A percentile compares a stretch with the other conserved stretches of the same genome.
phyloP scores from a whole-genome alignment of 345 rosid species.

The Cardamine chenopodiifolia region DNA sequence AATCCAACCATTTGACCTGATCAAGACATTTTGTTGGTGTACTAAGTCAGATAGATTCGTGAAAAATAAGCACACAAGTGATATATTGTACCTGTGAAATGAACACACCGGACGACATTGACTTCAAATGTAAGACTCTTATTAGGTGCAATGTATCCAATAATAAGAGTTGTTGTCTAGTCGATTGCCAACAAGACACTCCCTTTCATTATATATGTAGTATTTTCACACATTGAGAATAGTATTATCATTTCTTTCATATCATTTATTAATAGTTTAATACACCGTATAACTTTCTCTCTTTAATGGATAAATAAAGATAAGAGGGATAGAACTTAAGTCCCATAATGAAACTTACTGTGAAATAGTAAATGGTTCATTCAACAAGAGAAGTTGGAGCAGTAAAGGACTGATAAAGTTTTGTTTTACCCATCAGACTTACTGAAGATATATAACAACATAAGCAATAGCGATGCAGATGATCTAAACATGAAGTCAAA shows the following conservation, averaged over 20 bases:
- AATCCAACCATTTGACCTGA: slow-evolving; percentile 10
- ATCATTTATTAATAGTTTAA: neutral
- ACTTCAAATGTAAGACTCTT: neutral
- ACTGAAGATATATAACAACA: slow-evolving; percentile 4
- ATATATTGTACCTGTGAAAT: neutral
- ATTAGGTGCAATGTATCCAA: neutral
- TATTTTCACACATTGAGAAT: neutral
- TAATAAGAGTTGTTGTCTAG: neutral
- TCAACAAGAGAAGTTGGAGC: slow-evolving; percentile 15
- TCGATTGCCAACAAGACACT: neutral
- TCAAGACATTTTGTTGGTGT: neutral
- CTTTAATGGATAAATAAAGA: neutral
- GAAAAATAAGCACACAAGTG: neutral
- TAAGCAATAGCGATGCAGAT: neutral
- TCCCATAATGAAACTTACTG: neutral
- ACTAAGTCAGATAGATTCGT: neutral
- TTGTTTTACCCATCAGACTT: slow-evolving; percentile 24
- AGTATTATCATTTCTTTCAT: neutral
- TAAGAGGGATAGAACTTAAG: neutral
- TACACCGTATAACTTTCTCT: neutral
- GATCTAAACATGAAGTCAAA: slow-evolving; percentile 11
- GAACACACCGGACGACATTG: neutral
- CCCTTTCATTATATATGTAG: neutral
- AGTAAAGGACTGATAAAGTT: slow-evolving; percentile 18
- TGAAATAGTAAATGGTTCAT: slow-evolving; percentile 2